Evolutionary conservation across 371 early-diverging fungal genomes (phyloP), one percentile per base, ranked within the genome.

Genomic region (Mortierella sp.): DNA sequence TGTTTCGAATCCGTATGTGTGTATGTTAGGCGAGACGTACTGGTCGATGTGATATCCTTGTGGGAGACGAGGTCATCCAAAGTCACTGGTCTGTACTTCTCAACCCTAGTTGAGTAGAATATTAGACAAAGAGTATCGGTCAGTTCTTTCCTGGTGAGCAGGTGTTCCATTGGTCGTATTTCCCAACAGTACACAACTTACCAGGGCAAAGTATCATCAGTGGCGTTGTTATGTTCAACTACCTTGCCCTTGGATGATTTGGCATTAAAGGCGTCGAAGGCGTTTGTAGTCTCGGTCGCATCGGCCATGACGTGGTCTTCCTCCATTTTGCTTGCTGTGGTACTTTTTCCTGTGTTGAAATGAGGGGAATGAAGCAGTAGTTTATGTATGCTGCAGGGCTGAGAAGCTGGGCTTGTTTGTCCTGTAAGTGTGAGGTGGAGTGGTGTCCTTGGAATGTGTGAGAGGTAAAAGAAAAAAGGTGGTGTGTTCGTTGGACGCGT

Each of bases 21-120:
- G 38, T 21, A 21, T 68, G 45, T 31, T 42, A 26, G 28, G 76
- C 34, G 14, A 8, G 14, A 68, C 88, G 78, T 93, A 96, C 97
- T 93, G 21, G 99, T 98, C 28, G 93, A 89, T 21, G 97, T 96
- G 73, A 99, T 97, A 81, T 98, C 96, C 74, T 93, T 83, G 81
- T 98, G 98, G 31, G 98, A 97, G 21, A 98, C 97, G 65, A 99
- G 91, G 68, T 98, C 98, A 73, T 95, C 94, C 38, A 99, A 89
- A 28, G 90, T 89, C 0, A 90, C 87, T 13, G 98, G 99, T 70
- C 99, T 92, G 88, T 99, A 99, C 84, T 99, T 99, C 87, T 99
- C 99, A 1, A 99, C 97, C 99, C 98, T 93, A 75, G 11, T 11
- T 16, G 10, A 28, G 7, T 34, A 13, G 8, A 47, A 13, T 38